A percentile compares a stretch with the other conserved stretches of the same genome.
Evolutionary conservation across 257 asterid genomes (phyloP).

Genomic region (Nicotiana otophora): DNA sequence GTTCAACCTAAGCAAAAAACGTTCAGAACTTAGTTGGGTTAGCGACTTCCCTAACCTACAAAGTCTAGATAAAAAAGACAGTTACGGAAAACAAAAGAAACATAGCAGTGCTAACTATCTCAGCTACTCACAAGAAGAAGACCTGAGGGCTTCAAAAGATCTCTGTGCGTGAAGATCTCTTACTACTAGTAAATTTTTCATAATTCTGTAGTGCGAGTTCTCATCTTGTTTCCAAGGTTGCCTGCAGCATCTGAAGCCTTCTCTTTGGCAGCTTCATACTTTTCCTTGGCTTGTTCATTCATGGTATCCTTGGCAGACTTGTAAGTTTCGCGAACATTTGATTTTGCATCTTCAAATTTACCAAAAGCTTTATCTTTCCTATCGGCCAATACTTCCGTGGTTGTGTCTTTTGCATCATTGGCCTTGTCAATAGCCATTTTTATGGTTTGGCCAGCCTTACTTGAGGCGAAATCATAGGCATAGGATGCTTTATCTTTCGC

Average conservation of each 20-base stretch:
- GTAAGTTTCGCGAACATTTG: conserved; percentile 23
- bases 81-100: neutral
- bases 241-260: conserved; percentile 45
- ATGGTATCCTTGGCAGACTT: conserved; percentile 26
- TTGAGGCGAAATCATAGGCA: neutral
- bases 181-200: conserved; percentile 4
- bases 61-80: neutral
- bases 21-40: neutral
- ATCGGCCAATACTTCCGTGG: neutral
- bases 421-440: conserved; percentile 31
- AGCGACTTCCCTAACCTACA: neutral
- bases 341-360: conserved; percentile 24
- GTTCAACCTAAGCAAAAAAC: too few relatives aligned
- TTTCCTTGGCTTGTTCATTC: conserved; percentile 34
- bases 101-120: neutral
- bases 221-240: conserved; percentile 32
- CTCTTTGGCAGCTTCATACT: conserved; percentile 50
- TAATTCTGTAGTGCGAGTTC: conserved; percentile 19
- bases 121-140: neutral
- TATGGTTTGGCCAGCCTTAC: conserved; percentile 5
- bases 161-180: too few relatives aligned
- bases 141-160: neutral
- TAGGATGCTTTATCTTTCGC: conserved; percentile 5
- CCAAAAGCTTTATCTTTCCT: conserved; percentile 21
- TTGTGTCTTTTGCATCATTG: conserved; percentile 14